Base-by-base conservation (phyloP, 2,329 filamentous ascomycete species). In the Penicillium sp. region DNA sequence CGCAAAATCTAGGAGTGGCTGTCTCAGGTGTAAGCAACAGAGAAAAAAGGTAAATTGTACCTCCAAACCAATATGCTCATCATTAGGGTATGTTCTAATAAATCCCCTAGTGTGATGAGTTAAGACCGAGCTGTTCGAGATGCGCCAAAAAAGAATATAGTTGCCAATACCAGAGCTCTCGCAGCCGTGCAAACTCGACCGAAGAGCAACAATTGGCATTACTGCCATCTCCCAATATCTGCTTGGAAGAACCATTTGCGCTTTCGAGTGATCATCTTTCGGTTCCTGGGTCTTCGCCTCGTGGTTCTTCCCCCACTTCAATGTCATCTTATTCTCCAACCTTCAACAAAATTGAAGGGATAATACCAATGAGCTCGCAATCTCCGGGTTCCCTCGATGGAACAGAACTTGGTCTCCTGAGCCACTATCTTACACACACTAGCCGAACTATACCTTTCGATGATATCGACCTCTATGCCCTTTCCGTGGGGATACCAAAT, bases 341-440 rank as follows among this genome's bases (percentile, higher is more conserved):
- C 34, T 30, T 37, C 1, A 42, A 24, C 46, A 32, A 39, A 7
- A 40, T 50, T 12, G 37, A 49, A 13, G 41, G 48, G 13, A 30
- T 23, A 1, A n/a, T 41, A 3, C 29, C 12, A 7, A 33, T 45
- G 7, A 12, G 46, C 12, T 17, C 46, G 23, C 21, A 49, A 7
- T 36, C 42, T 8, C 45, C 51, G 2, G 26, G 21, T 10, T 48
- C 18, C 12, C 61, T 65, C 12, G 44, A 58, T 7, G 49, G 52
- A 3, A 58, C 33, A 12, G 75, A 78, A 21, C 60, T 76, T 1
- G 64, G 68, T 7, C 68, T 78, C 0, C 52, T 78, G 2, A 64
- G 65, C 20, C 74, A 78, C 53, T 78, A 75, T 37, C 64, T 78
- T 32, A 68, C 70, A 0, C 75, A 78, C 52, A 76, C 75, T 0